Conservation (phyloP, 1,139 yeast genomes). For the Hanseniaspora gamundiae region DNA sequence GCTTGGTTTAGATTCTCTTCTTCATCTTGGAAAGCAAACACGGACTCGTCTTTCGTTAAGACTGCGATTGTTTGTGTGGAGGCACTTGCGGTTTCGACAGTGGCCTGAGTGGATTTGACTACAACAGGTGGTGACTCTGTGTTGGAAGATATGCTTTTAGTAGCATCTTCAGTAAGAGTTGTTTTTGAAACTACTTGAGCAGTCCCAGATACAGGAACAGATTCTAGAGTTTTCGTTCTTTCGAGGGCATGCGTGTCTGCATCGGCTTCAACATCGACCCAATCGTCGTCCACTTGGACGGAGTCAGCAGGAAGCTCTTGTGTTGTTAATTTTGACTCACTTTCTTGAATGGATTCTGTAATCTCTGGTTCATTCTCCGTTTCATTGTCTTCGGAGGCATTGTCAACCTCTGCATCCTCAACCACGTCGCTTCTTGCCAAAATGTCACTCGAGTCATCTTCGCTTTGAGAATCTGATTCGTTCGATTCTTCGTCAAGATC, state of each 20-base stretch:
- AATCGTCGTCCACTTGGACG: background rate
- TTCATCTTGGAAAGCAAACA: constrained; percentile 29
- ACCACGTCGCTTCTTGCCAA: too few relatives aligned
- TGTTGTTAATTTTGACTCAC: too few relatives aligned
- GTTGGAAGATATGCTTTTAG: background rate
- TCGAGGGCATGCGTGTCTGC: background rate
- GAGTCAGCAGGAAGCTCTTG: background rate
- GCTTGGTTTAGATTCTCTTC: constrained; percentile 24
- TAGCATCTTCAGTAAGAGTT: background rate
- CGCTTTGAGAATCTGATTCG: background rate
- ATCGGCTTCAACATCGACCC: background rate
- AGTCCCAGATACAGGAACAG: too few relatives aligned
- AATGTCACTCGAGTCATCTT: too few relatives aligned
- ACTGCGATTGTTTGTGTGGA: constrained; percentile 21
- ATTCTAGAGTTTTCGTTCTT: too few relatives aligned
- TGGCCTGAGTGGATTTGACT: background rate
- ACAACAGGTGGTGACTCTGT: background rate
- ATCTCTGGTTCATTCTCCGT: background rate
- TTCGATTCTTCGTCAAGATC: constrained; percentile 1
- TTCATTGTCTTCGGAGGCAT: background rate
- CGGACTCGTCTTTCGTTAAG: constrained; percentile 11
- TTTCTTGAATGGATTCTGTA: background rate
- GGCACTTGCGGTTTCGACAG: background rate
- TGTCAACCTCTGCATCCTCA: too few relatives aligned
- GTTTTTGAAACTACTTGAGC: background rate